Evolutionary conservation across 805 yeast species (phyloP), one percentile per base, ranked within the genome.

Genomic region (Myxozyma nipponensis): DNA sequence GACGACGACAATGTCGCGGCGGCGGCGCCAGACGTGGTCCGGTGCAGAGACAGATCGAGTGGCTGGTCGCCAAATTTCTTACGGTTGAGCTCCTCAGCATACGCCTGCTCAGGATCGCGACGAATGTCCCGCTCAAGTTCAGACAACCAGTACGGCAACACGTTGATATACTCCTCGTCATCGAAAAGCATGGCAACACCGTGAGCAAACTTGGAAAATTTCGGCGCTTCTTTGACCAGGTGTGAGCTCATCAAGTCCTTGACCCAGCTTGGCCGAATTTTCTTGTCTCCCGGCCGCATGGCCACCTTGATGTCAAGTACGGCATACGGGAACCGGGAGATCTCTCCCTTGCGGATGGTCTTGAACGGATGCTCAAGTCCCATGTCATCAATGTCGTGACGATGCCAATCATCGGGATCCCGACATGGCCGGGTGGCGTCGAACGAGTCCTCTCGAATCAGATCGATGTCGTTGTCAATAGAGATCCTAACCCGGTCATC

Each of bases 131-230:
- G 73, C 60, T 87, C 97, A 62, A 93, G 73, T 54, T 91, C 97
- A 51, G 95, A 86, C 58, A 88, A 76, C 98, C 98, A 91, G 67
- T 89, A 86, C 49, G 98, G 98, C 56, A 91, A 75, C 56, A 84
- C 82, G 65, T 88, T 96, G 64, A 91, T 76, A 60, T 84, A 83
- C 24, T 54, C 60, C 62, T 91, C 97, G 64, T 91, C 98, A 47
- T 88, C 79, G 65, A 83, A 91, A 56, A 91, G 75, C 2, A 88
- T 77, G 3, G 96, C 89, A 50, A 89, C 80, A 70, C 98, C 98
- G 66, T 91, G 98, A 59, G 91, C 77, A 66, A 86, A 91, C 69
- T 89, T 87, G 45, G 96, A 86, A 64, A 91, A 91, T 63, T 86
- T 86, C 49, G 97, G 96, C 54, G 91, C 90, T 67, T 89, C 97